Conservation (phyloP, 305 asterid genomes). For the Fraxinus sp. region DNA sequence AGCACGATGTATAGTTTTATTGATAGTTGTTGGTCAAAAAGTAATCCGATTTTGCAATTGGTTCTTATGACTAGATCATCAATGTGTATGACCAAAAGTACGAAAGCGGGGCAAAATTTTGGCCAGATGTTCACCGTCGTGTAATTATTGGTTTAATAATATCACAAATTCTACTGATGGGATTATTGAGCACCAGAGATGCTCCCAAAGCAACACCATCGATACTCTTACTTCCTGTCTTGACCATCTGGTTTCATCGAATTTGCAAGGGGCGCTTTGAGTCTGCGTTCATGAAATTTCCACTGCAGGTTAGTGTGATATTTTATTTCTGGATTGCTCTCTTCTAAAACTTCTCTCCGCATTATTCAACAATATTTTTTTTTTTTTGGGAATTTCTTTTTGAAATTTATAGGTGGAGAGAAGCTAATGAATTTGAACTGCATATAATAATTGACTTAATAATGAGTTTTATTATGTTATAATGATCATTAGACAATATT, state of each 20-base stretch:
- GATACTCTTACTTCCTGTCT: constrained; percentile 60
- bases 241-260: constrained; percentile 85
- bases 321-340: not conserved
- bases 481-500: not conserved
- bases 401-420: not conserved
- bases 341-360: not conserved
- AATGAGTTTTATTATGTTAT: not conserved
- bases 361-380: not conserved
- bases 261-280: constrained; percentile 85
- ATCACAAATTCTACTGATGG: constrained; percentile 78
- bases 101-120: constrained; percentile 77
- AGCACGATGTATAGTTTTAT: not conserved
- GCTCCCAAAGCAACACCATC: constrained; percentile 72
- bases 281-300: constrained; percentile 71
- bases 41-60: constrained; percentile 6
- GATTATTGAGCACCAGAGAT: constrained; percentile 72
- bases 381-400: not conserved
- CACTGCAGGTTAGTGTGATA: constrained; percentile 64
- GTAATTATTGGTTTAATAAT: constrained; percentile 64
- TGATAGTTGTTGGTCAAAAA: not conserved
- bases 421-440: not conserved
- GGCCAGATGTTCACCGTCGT: constrained; percentile 95
- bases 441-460: not conserved
- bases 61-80: constrained; percentile 68
- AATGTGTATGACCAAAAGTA: constrained; percentile 92